Evolutionary conservation across 2,329 filamentous ascomycete genomes (phyloP), one percentile per base, ranked within the genome.

Genomic region (Penicillium brevicompactum): DNA sequence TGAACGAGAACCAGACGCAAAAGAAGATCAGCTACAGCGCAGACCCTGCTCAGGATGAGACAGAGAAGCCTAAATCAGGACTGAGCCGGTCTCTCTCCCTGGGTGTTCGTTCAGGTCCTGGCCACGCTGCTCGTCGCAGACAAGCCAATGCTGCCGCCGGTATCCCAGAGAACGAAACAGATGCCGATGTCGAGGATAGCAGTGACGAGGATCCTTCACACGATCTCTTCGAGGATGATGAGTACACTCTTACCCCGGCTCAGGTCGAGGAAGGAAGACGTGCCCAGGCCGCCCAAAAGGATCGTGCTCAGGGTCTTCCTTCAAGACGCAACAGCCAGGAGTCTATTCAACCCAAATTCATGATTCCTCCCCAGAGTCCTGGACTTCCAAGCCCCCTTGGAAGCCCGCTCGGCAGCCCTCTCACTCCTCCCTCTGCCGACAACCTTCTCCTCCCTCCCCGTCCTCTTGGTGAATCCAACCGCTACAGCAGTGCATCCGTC

Each of bases 401-500:
- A 4, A 63, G 60, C 2, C 68, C 72, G 10, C 67, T 37, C 5
- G 49, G 57, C 3, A 66, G 59, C 30, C 71, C 72, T 13, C 61
- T 61, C 2, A 63, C 60, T 2, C 68, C 72, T 7, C 67, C 69
- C 2, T 56, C 60, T 5, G 63, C 72, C 2, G 69, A 74, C 5
- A 63, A 63, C 3, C 62, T 72, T 8, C 56, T 68, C n/a, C 63
- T 70, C 10, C 65, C 71, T 21, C 61, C 58, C n/a, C 61, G 63
- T 30, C 67, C 67, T 14, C 63, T 69, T 44, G 57, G 60, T 6
- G 63, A 69, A 27, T 60, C 67, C 32, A 69, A 74, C 51, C 65
- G 71, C 47, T 67, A 73, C 52, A 76, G 74, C 62, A 75, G 69
- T 59, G 71, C 73, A 40, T 82, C 80, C 5, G 74, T 78, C 14